Base-by-base conservation (phyloP, 495 filamentous ascomycete species). In the Aspergillus sclerotioniger region DNA sequence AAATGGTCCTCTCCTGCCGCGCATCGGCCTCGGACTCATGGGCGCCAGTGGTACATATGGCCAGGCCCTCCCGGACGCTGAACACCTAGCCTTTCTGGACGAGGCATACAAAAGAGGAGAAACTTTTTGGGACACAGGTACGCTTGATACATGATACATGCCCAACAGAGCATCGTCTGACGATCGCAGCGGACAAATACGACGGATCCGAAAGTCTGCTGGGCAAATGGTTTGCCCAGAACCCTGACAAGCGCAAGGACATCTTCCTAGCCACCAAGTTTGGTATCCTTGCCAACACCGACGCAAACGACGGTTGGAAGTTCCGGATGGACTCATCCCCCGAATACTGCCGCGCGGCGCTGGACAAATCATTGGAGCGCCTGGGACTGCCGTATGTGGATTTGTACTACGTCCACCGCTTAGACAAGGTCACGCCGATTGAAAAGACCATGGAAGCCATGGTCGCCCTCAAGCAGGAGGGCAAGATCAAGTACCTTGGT, bases 241-340 rank as follows among this genome's bases (percentile, higher is more conserved):
- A 75, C 62, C 39, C 80, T 65, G 80, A 76, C 5, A 85, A 87
- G 65, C 75, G 83, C 0, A 60, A 77, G 19, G 69, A 83, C 7
- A 83, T 87, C 53, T 85, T 87, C 66, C 66, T 87, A 6, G 75
- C 83, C 0, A 83, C 79, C 10, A 86, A 87, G 47, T 86, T 86
- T 53, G 84, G 76, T 33, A 71, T 72, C 51, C 51, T 46, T 17
- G n/a, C 62, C 21, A 28, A 46, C 45, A 20, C 57, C 3, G 58
- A 64, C 16, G 59, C 62, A 0, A 63, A 50, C 8, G 8, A 12
- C 20, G 60, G 46, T 6, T 1, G n/a, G 13, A 13, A 41, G 17
- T 54, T 54, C 33, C 31, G 29, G 6, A 57, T 85, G 16, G 67
- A 80, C 48, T 77, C 76, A 25, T 76, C 79, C 17, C 78, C 83